Percentiles rank a stretch among this genome's conserved stretches.
Conservation (phyloP, 139 green algal genomes). For the Micromonas pusilla region DNA sequence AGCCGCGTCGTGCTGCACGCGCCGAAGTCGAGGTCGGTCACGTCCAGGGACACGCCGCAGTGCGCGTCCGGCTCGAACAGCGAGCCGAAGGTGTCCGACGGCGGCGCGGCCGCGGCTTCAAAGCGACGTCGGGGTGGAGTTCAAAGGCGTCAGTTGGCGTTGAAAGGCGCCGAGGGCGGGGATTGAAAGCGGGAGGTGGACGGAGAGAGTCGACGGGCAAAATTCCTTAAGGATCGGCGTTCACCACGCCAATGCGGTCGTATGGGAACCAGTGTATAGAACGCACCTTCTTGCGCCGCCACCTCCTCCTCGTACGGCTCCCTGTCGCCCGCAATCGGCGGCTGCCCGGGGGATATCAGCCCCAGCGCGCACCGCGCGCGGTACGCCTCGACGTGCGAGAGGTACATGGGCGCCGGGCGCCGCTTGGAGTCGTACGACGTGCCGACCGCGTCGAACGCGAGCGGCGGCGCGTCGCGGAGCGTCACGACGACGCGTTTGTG, state of each 20-base stretch:
- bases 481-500: conserved; percentile 51
- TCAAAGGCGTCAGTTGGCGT: too few species aligned
- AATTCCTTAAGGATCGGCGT: too few species aligned
- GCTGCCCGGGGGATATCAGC: background rate
- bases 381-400: conserved; percentile 28
- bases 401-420: conserved; percentile 47
- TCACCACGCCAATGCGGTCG: too few species aligned
- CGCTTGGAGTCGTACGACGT: conserved; percentile 48
- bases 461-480: conserved; percentile 44
- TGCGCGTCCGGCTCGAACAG: background rate
- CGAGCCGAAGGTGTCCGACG: background rate
- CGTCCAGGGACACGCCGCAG: conserved; percentile 19
- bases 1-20: background rate
- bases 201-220: too few species aligned
- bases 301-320: background rate
- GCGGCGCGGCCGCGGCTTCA: background rate
- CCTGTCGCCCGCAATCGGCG: background rate
- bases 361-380: background rate
- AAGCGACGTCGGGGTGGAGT: too few species aligned
- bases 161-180: too few species aligned
- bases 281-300: too few species aligned
- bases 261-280: too few species aligned
- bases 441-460: conserved; percentile 51
- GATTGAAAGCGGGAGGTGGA: too few species aligned
- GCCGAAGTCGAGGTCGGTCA: conserved; percentile 19